phyloP scores from a whole-genome alignment of 2,329 filamentous ascomycete species.

The Fonsecaea monophora region DNA sequence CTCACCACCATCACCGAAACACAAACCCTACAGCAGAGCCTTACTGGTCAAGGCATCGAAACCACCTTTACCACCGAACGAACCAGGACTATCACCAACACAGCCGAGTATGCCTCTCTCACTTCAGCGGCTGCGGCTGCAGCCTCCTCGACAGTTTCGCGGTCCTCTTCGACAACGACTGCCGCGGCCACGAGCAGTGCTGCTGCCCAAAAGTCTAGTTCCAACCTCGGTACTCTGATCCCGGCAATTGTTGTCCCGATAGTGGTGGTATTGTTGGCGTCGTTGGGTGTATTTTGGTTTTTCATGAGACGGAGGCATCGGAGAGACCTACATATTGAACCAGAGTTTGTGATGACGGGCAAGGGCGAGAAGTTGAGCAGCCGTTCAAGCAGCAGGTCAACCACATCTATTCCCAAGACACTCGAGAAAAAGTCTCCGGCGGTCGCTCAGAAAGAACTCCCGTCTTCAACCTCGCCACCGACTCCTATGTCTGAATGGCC shows the following conservation, averaged over 20 bases:
- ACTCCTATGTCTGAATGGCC: constrained; percentile 30
- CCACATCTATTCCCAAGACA: constrained; percentile 20
- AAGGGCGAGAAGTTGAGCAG: constrained; percentile 39
- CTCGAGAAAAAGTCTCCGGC: constrained; percentile 28
- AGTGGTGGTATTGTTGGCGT: constrained; percentile 35
- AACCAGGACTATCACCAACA: constrained; percentile 34
- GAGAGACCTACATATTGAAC: constrained; percentile 36
- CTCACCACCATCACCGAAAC: constrained; percentile 36
- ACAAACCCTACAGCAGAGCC: constrained; percentile 27
- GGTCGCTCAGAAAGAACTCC: constrained; percentile 26
- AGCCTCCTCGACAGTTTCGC: constrained; percentile 48
- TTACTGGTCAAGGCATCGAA: constrained; percentile 26
- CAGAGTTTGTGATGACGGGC: constrained; percentile 39
- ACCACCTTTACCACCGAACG: constrained; percentile 32
- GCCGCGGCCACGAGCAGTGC: constrained; percentile 48
- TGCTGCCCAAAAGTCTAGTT: constrained; percentile 46
- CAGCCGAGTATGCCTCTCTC: constrained; percentile 36
- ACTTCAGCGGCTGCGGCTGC: constrained; percentile 29
- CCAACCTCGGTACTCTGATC: constrained; percentile 38
- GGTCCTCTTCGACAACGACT: constrained; percentile 47
- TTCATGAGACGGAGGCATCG: constrained; percentile 38
- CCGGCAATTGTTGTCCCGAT: constrained; percentile 40
- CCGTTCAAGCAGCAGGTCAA: constrained; percentile 37
- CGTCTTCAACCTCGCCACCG: constrained; percentile 31
- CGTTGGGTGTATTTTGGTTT: constrained; percentile 39